Conservation (phyloP, 495 filamentous ascomycete species). For the Collariella sp. region DNA sequence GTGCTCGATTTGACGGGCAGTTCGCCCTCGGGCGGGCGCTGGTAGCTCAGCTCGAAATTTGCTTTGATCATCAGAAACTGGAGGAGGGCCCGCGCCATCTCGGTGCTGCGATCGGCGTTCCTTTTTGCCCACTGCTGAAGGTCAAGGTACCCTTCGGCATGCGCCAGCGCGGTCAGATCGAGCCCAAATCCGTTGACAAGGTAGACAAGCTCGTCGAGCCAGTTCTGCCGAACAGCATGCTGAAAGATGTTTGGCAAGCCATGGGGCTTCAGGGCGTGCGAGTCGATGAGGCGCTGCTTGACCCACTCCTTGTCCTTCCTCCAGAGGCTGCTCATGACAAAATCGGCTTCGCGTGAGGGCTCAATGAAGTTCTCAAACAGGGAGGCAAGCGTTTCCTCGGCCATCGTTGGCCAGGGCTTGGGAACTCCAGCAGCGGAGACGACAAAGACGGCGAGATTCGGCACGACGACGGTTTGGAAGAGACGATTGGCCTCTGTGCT, state of each 20-base stretch:
- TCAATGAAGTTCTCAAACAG: constrained; percentile 45
- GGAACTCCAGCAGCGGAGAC: constrained; percentile 63
- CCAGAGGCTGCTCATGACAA: constrained; percentile 85
- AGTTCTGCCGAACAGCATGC: constrained; percentile 64
- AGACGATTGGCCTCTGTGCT: constrained; percentile 57
- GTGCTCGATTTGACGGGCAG: constrained; percentile 34
- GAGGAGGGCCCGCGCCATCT: constrained; percentile 55
- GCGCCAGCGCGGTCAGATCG: constrained; percentile 82
- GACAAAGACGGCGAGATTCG: constrained; percentile 66
- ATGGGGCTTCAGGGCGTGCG: constrained; percentile 66
- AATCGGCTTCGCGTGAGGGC: constrained; percentile 54
- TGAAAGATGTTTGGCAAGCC: constrained; percentile 75
- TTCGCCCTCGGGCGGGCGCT: constrained; percentile 53
- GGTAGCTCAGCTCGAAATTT: constrained; percentile 64
- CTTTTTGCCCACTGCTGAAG: constrained; percentile 72
- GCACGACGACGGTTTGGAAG: constrained; percentile 58
- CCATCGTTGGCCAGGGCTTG: constrained; percentile 47
- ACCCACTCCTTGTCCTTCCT: constrained; percentile 79
- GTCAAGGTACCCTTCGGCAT: constrained; percentile 70
- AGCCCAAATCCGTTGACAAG: constrained; percentile 73
- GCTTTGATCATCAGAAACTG: constrained; percentile 78
- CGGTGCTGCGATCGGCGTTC: constrained; percentile 48
- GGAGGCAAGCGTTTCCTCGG: constrained; percentile 45
- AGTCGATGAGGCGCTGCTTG: constrained; percentile 63
- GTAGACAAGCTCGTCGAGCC: constrained; percentile 71